Conservation (phyloP, 176 grass and related monocot genomes). For the Zizania latifolia region DNA sequence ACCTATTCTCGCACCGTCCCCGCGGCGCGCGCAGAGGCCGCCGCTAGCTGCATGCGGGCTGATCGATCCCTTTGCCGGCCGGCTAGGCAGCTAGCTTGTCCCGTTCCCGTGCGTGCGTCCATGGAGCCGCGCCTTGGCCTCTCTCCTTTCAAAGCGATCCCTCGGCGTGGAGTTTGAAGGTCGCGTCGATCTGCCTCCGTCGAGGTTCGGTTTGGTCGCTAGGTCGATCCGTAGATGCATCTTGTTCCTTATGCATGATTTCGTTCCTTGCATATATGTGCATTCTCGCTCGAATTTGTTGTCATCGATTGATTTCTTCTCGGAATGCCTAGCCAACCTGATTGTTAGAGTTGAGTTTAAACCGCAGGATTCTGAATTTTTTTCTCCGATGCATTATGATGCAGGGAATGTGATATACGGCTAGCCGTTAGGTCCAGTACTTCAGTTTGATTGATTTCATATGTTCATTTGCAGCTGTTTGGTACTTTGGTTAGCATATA, state of each 20-base stretch:
- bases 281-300: not conserved
- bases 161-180: not conserved
- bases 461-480: not conserved
- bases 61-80: not conserved
- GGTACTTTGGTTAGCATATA: too few relatives aligned
- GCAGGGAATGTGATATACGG: not conserved
- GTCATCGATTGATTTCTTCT: not conserved
- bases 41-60: too few relatives aligned
- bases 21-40: not conserved
- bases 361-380: not conserved
- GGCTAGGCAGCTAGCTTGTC: too few relatives aligned
- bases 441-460: not conserved
- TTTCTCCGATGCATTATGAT: not conserved
- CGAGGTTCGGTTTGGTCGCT: not conserved
- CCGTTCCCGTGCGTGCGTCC: not conserved
- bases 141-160: not conserved
- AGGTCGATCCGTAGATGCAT: not conserved
- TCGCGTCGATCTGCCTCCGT: not conserved
- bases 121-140: not conserved
- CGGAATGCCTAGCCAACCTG: too few relatives aligned
- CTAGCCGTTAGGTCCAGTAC: not conserved
- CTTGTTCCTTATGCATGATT: not conserved
- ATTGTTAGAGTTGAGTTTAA: too few relatives aligned
- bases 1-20: not conserved
- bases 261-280: not conserved